phyloP scores from a whole-genome alignment of 2,329 filamentous ascomycete species.

The Fusarium albidum region DNA sequence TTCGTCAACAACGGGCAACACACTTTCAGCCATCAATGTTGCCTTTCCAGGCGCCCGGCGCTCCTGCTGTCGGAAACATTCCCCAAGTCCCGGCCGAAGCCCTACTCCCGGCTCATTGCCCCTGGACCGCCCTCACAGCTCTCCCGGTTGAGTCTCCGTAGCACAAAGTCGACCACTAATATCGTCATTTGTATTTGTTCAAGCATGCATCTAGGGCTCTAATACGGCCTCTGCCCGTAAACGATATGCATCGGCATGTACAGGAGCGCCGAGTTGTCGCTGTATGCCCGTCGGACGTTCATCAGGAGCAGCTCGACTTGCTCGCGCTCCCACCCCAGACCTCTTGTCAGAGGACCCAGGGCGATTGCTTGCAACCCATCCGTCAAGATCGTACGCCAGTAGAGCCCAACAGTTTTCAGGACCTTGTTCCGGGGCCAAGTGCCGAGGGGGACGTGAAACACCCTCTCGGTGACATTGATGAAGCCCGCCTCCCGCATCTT shows the following conservation, averaged over 20 bases:
- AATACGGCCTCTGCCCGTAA: slow-evolving; percentile 60
- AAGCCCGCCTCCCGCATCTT: slow-evolving; percentile 61
- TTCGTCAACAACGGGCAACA: background rate
- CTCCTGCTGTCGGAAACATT: too few species aligned
- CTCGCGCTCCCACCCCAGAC: slow-evolving; percentile 56
- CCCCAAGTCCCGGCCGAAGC: too few species aligned
- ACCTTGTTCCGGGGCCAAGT: slow-evolving; percentile 61
- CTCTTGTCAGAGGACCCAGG: slow-evolving; percentile 59
- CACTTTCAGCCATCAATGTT: too few species aligned
- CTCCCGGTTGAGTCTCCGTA: too few species aligned
- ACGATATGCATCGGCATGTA: slow-evolving; percentile 66
- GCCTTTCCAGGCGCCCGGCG: too few species aligned
- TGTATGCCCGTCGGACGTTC: slow-evolving; percentile 57
- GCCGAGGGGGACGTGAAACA: slow-evolving; percentile 62
- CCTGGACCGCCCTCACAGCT: too few species aligned
- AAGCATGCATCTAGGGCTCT: slow-evolving; percentile 9
- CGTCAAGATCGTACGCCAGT: slow-evolving; percentile 59
- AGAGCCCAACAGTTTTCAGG: slow-evolving; percentile 60
- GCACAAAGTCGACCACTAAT: background rate
- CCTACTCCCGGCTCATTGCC: too few species aligned
- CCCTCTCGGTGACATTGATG: slow-evolving; percentile 57
- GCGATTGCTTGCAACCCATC: slow-evolving; percentile 61
- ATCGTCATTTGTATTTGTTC: background rate
- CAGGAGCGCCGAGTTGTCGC: slow-evolving; percentile 53
- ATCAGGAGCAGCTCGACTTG: slow-evolving; percentile 59